phyloP scores from a whole-genome alignment of 768 basidiomycete genomes.

The Tricholoma terreum region DNA sequence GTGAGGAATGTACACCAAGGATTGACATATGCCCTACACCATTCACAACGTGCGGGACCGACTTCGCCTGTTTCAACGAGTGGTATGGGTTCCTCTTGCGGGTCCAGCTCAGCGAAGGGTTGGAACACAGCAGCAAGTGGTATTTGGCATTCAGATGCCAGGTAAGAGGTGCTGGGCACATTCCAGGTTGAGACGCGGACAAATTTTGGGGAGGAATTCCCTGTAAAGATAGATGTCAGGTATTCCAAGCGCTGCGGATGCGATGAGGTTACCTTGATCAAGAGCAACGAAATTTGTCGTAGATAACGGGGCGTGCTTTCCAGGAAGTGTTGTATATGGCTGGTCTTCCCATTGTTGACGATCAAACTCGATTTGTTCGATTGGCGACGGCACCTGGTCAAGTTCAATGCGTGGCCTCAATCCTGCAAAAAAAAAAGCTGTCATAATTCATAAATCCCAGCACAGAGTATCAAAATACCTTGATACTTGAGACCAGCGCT shows the following conservation, averaged over 20 bases:
- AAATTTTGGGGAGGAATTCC: conserved; percentile 91
- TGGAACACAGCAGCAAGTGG: conserved; percentile 85
- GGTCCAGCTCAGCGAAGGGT: conserved; percentile 82
- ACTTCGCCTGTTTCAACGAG: conserved; percentile 64
- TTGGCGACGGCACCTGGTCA: conserved; percentile 87
- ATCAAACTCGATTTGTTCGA: conserved; percentile 76
- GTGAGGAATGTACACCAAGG: conserved; percentile 87
- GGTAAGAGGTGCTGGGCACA: conserved; percentile 74
- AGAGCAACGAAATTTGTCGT: conserved; percentile 86
- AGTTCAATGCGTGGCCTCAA: conserved; percentile 82
- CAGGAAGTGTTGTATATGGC: conserved; percentile 56
- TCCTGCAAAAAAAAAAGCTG: too few relatives aligned
- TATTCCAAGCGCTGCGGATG: neutral
- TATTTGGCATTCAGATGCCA: conserved; percentile 78
- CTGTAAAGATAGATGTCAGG: conserved; percentile 24
- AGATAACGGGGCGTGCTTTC: conserved; percentile 71
- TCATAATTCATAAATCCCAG: too few relatives aligned
- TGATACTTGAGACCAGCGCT: conserved; percentile 55
- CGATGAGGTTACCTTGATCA: conserved; percentile 65
- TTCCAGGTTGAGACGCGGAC: conserved; percentile 89
- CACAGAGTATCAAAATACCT: conserved; percentile 26
- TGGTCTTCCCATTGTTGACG: conserved; percentile 74
- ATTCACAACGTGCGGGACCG: conserved; percentile 82
- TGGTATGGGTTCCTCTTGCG: conserved; percentile 77
- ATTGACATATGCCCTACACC: conserved; percentile 89